Evolutionary conservation across 306 rosid species (phyloP).

Genomic region (Trifolium repens): DNA sequence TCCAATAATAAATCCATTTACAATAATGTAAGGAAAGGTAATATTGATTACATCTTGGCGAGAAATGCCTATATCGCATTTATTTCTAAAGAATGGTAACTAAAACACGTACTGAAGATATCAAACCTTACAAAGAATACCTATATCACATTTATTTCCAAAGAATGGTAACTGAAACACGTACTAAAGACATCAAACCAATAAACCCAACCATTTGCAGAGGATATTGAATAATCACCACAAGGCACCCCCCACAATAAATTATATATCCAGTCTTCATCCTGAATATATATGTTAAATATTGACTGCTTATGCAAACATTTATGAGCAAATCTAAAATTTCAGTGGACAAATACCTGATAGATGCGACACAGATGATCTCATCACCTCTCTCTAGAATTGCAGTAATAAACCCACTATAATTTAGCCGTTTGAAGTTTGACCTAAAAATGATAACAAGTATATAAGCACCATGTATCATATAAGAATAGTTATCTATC

Average conservation of each 20-base stretch:
- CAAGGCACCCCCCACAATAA: neutral
- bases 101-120: constrained; percentile 6
- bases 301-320: constrained; percentile 31
- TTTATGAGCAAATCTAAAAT: constrained; percentile 16
- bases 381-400: constrained; percentile 90
- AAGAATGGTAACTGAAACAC: too few species aligned
- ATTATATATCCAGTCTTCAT: constrained; percentile 5
- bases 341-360: constrained; percentile 60
- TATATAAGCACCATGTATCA: constrained; percentile 1
- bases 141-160: too few species aligned
- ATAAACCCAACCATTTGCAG: constrained; percentile 19
- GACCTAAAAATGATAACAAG: constrained; percentile 65
- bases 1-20: constrained; percentile 10
- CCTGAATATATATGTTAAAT: constrained; percentile 1
- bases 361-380: constrained; percentile 71
- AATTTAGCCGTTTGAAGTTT: constrained; percentile 79
- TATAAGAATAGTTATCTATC: constrained; percentile 13
- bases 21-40: constrained; percentile 5
- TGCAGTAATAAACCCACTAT: constrained; percentile 82
- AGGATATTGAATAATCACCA: constrained; percentile 3
- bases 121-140: too few species aligned
- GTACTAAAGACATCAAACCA: constrained; percentile 7
- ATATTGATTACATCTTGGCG: neutral
- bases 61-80: neutral
- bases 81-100: neutral